These are phyloP conservation scores for Claviceps purpurea DNA, from an alignment of 2,329 filamentous ascomycete species.

Conservation along the genomic window DNA sequence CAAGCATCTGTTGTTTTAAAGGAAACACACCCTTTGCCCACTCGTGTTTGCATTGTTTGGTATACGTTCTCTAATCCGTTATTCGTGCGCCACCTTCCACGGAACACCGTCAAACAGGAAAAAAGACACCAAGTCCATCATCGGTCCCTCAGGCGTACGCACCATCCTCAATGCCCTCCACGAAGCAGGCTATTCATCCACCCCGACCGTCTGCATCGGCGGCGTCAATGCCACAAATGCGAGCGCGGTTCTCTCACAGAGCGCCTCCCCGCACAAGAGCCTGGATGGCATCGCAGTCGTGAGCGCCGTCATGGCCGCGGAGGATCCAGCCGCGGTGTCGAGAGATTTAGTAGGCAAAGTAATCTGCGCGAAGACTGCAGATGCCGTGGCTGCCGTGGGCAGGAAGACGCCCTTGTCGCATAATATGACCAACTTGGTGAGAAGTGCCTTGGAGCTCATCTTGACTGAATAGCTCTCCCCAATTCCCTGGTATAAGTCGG, in stretches of 20 bases:
- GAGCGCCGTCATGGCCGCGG: constrained; percentile 69
- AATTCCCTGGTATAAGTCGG: not conserved
- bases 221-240: constrained; percentile 70
- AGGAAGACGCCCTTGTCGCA: constrained; percentile 62
- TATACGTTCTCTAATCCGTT: not conserved
- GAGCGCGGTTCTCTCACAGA: constrained; percentile 62
- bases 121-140: constrained; percentile 62
- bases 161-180: constrained; percentile 44
- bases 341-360: constrained; percentile 33
- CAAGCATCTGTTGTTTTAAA: not conserved
- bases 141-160: constrained; percentile 41
- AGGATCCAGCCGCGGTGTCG: constrained; percentile 52
- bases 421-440: constrained; percentile 87
- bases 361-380: constrained; percentile 35
- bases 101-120: constrained; percentile 39
- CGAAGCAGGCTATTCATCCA: constrained; percentile 26
- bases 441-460: not conserved
- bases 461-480: not conserved
- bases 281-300: constrained; percentile 80
- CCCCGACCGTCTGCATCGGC: constrained; percentile 72
- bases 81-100: too few species aligned
- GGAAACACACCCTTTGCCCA: not conserved
- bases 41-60: too few species aligned
- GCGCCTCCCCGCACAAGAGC: constrained; percentile 32
- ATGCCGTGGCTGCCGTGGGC: constrained; percentile 47